Base-by-base conservation (phyloP, 1,139 yeast species). In the Pichia terricola region DNA sequence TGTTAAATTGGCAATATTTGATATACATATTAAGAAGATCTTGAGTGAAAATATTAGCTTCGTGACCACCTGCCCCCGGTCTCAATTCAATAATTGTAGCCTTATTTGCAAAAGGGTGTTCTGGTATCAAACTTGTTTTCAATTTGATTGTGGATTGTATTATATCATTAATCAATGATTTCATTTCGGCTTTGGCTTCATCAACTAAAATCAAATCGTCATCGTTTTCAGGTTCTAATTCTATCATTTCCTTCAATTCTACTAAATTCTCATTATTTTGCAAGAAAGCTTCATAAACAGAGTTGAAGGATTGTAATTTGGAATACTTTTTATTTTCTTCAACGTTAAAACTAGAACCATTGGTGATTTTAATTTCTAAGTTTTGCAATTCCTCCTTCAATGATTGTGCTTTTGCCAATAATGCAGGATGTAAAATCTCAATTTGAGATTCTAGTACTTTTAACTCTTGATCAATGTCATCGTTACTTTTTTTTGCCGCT, bases 31-130 rank as follows among this genome's bases (percentile, higher is more conserved):
- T 70, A 50, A 88, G 63, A 49, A 91, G 65, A 59, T 94, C 95
- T 40, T 73, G 74, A 0, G 97, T 77, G 61, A 91, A 91, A 6
- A 91, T 72, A 60, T 82, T 79, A 0, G 98, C 97, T 57, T 91
- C 99, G 5, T 80, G 75, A 2, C 99, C 99, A 11, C 99, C 98
- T 1, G 91, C 89, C 2, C 99, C 98, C 0, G 98, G 96, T 45
- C 97, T 71, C 28, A 91, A 63, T 61, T 91, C 99, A 25, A 91
- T 55, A 11, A 91, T 69, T 41, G 95, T 82, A 1, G 94, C 79
- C 48, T 76, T 78, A 44, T 85, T 94, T 3, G 82, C 74, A 59
- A 84, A 85, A 40, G 81, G 79, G 51, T 84, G 80, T 3, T 85
- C 77, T 1, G 97, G 96, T 33, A 88, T 66, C 10, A 91, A 66